Percentiles rank a stretch among this genome's conserved stretches.
Evolutionary conservation across 805 yeast genomes (phyloP).

Genomic region (Wickerhamomyces tratensis): DNA sequence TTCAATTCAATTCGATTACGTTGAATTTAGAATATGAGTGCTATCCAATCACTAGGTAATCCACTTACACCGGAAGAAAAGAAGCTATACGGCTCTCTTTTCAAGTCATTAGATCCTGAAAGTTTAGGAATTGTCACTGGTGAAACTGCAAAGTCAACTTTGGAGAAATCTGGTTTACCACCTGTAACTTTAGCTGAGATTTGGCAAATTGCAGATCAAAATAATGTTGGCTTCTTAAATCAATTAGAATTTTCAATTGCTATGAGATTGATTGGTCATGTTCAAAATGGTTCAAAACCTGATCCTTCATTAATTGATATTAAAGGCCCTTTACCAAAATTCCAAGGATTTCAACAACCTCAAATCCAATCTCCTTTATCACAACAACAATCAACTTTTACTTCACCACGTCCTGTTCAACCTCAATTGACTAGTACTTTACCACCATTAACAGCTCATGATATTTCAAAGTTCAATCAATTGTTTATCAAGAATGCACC

Average conservation of each 20-base stretch:
- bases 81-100: constrained; percentile 60
- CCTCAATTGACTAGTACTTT: constrained; percentile 20
- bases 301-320: constrained; percentile 43
- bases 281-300: constrained; percentile 62
- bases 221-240: constrained; percentile 75
- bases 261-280: constrained; percentile 80
- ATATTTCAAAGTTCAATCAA: constrained; percentile 54
- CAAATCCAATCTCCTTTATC: constrained; percentile 6
- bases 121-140: constrained; percentile 80
- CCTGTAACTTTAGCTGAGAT: constrained; percentile 75
- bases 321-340: constrained; percentile 59
- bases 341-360: constrained; percentile 20
- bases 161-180: constrained; percentile 80
- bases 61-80: constrained; percentile 66
- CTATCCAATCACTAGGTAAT: constrained; percentile 14
- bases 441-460: constrained; percentile 47
- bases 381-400: constrained; percentile 1
- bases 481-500: constrained; percentile 65
- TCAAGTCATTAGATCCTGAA: constrained; percentile 72
- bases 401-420: constrained; percentile 20
- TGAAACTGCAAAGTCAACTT: constrained; percentile 68
- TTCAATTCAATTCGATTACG: too few species aligned
- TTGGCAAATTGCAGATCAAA: constrained; percentile 92
- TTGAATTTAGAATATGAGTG: background rate
- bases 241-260: constrained; percentile 78